Base-by-base conservation (phyloP, 2,329 filamentous ascomycete species). In the Cladophialophora bantiana region DNA sequence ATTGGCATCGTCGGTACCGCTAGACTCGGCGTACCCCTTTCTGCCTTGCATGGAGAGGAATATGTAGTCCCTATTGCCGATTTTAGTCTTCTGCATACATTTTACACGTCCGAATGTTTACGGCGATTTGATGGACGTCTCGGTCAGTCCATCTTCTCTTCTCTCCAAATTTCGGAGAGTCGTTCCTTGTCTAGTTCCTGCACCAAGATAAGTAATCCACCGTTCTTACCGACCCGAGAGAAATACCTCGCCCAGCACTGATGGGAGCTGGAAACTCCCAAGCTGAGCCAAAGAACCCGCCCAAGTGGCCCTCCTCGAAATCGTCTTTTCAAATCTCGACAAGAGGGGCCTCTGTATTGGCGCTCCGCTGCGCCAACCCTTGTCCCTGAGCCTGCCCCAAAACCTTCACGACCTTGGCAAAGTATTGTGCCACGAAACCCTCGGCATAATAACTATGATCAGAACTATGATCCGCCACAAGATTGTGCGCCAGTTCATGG, bases 401-500 rank as follows among this genome's bases (percentile, higher is more conserved):
- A 18, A 62, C 63, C 20, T 36, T 61, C 35, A 73, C 61, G 10
- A 73, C 69, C 31, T 62, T 67, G 4, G 58, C 58, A 62, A 74
- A 73, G 56, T 73, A 74, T 50, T 72, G 66, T 12, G 71, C 67
- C 42, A 73, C 72, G 61, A 74, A 74, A 6, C 72, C 73, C 59
- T 74, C 73, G 4, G 90, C 94, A 75, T 95, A 96, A 76, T 89
- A 96, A 74, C 89, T 91, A 78, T 96, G 93, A 62, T 90, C 86
- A 15, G 90, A 83, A 74, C 90, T 90, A 78, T 98, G 94, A 69
- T 88, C 85, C 42, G 81, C 80, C 7, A 97, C 92, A 62, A 99
- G 81, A 77, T 99, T 99, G 80, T 99, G 95, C 65, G 95, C 94
- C 77, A 99, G 81, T 80, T 99, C 96, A 77, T 99, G 95, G 69